These are phyloP conservation scores for Clarireedia homoeocarpa DNA, from an alignment of 2,329 filamentous ascomycete species.

Conservation along the genomic window DNA sequence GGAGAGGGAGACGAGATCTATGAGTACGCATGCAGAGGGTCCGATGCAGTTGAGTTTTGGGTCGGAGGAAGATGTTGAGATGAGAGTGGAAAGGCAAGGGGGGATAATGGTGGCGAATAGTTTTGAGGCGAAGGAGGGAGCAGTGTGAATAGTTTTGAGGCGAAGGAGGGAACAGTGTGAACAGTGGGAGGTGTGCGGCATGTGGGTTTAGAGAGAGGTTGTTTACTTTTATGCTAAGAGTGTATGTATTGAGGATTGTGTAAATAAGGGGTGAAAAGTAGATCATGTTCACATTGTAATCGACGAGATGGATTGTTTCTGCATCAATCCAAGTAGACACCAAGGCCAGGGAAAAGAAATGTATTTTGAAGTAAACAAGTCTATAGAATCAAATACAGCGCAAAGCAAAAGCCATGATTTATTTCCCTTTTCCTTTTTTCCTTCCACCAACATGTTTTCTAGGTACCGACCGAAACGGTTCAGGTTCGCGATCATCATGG, in stretches of 20 bases:
- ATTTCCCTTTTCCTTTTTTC: not conserved
- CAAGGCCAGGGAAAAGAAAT: not conserved
- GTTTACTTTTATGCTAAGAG: too few species aligned
- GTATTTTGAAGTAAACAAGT: not conserved
- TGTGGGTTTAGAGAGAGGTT: too few species aligned
- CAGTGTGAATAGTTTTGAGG: not conserved
- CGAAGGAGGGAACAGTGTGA: too few species aligned
- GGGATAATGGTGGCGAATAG: conserved; percentile 5
- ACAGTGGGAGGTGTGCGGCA: too few species aligned
- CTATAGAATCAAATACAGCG: not conserved
- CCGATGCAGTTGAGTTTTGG: not conserved
- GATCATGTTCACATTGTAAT: too few species aligned
- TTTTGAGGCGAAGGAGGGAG: conserved; percentile 3
- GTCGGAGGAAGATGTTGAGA: not conserved
- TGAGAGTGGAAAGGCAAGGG: not conserved
- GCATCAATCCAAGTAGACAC: too few species aligned
- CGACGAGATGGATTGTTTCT: too few species aligned
- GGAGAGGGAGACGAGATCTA: too few species aligned
- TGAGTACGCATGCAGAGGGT: not conserved
- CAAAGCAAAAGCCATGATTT: not conserved
- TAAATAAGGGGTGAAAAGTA: too few species aligned
- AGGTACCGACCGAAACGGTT: not conserved
- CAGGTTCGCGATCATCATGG: conserved; percentile 17
- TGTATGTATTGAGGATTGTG: too few species aligned
- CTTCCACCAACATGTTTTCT: not conserved